A percentile compares a stretch with the other conserved stretches of the same genome.
phyloP scores from a whole-genome alignment of 2,329 filamentous ascomycete species.

The Albophoma yamanashiensis region DNA sequence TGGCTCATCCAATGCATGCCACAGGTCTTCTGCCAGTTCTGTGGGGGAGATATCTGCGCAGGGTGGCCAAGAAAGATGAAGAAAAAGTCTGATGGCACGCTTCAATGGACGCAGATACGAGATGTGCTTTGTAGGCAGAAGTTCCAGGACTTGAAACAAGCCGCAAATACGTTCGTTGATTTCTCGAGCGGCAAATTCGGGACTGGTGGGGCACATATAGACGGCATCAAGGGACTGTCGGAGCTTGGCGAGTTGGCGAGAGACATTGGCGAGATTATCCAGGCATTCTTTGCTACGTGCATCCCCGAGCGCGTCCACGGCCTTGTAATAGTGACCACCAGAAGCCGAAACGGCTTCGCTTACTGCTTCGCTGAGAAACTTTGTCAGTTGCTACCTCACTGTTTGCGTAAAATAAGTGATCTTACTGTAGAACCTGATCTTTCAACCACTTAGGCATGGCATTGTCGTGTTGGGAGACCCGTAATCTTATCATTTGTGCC shows the following conservation, averaged over 20 bases:
- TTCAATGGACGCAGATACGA: neutral
- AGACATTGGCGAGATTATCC: neutral
- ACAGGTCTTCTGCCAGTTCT: neutral
- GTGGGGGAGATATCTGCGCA: neutral
- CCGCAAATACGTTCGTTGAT: neutral
- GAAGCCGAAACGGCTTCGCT: neutral
- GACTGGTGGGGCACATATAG: neutral
- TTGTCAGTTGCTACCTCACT: neutral
- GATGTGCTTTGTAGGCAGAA: neutral
- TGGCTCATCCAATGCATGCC: neutral
- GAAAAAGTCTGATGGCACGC: neutral
- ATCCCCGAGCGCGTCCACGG: neutral
- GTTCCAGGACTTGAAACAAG: neutral
- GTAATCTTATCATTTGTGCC: neutral
- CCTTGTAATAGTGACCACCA: neutral
- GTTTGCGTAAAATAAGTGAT: neutral
- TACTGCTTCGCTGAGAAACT: neutral
- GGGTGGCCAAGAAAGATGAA: neutral
- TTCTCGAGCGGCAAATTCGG: neutral
- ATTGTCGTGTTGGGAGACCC: neutral
- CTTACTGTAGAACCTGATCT: neutral
- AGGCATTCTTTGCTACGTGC: neutral
- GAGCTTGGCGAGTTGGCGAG: neutral
- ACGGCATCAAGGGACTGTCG: neutral
- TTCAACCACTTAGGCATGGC: neutral